Conservation (phyloP, 2,329 filamentous ascomycete genomes). For the Botrytis elliptica region DNA sequence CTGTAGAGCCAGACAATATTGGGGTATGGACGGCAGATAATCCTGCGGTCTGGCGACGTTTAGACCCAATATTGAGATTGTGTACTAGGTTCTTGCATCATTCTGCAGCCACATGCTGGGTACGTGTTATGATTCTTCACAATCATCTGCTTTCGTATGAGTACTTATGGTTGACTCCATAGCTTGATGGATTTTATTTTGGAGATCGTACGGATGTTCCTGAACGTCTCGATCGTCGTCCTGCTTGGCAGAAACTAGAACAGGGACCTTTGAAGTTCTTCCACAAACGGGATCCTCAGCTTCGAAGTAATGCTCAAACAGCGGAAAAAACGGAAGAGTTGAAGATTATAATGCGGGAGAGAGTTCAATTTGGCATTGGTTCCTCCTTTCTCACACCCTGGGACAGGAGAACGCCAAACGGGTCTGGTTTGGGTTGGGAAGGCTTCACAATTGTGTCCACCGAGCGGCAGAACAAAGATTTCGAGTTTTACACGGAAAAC, state of each 20-base stretch:
- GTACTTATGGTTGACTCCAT: not conserved
- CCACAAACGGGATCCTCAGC: not conserved
- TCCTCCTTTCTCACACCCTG: not conserved
- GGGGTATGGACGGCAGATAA: not conserved
- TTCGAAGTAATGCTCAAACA: not conserved
- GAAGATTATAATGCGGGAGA: not conserved
- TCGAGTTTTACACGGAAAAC: not conserved
- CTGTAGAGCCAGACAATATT: constrained; percentile 2
- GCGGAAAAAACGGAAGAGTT: not conserved
- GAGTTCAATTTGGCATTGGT: constrained; percentile 5
- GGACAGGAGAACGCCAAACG: constrained; percentile 1
- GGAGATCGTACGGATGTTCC: not conserved
- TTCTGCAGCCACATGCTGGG: constrained; percentile 1
- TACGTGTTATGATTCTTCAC: not conserved
- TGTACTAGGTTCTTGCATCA: not conserved
- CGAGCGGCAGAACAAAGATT: not conserved
- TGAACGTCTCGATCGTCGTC: not conserved
- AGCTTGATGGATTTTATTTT: constrained; percentile 8
- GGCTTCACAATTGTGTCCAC: not conserved
- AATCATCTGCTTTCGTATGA: not conserved
- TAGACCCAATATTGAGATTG: not conserved
- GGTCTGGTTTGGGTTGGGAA: not conserved
- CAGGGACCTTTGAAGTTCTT: constrained; percentile 3
- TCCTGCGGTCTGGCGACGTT: constrained; percentile 6
- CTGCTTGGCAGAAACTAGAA: not conserved